Conservation (phyloP, 106 monocot species). For the Triglochin maritima region DNA sequence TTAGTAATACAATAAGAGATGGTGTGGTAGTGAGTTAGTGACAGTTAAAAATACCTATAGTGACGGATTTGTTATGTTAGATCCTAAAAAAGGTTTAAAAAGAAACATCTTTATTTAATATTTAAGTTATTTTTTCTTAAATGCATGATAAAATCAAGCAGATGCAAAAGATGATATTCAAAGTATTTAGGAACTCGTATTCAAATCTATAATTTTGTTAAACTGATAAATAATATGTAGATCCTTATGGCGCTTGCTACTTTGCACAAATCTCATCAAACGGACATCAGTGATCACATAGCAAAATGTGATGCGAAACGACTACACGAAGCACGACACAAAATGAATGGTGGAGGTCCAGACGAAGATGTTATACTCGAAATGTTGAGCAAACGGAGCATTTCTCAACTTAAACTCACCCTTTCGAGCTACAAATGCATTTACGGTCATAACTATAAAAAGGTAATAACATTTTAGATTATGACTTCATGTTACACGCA, state of each 20-base stretch:
- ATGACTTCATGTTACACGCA: neutral
- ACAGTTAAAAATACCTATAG: no score
- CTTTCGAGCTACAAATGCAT: slow-evolving; percentile 38
- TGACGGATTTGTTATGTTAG: no score
- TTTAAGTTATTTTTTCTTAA: no score
- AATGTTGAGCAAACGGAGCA: slow-evolving; percentile 48
- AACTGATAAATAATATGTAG: neutral
- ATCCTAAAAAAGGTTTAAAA: no score
- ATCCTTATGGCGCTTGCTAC: slow-evolving; percentile 38
- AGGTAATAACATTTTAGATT: slow-evolving; percentile 16
- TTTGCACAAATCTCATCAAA: slow-evolving; percentile 34
- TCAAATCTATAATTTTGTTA: no score
- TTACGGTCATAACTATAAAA: slow-evolving; percentile 33
- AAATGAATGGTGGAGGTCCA: slow-evolving; percentile 10
- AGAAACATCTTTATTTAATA: no score
- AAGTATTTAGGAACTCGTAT: no score
- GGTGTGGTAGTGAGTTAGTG: no score
- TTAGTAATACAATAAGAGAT: no score
- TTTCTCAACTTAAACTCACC: slow-evolving; percentile 35
- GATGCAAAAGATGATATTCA: no score
- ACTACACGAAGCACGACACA: slow-evolving; percentile 27
- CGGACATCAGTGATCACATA: slow-evolving; percentile 30
- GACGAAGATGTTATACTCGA: slow-evolving; percentile 37
- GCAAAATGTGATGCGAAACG: slow-evolving; percentile 53
- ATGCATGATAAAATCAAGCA: no score